Base-by-base conservation (phyloP, 106 monocot genomes). In the Platanthera zijinensis region DNA sequence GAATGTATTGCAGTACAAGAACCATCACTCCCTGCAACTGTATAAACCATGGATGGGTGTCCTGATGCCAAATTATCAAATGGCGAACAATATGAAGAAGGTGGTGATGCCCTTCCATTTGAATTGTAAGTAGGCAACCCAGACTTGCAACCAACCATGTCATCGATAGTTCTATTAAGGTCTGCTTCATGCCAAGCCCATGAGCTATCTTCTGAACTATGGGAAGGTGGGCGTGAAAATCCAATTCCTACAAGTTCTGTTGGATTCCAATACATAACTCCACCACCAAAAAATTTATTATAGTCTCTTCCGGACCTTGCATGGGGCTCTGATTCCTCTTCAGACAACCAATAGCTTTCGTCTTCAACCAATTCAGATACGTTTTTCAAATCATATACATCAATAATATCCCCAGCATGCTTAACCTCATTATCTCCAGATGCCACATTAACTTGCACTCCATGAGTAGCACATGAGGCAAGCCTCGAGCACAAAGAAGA, bases 121-220 rank as follows among this genome's bases (percentile, higher is more conserved):
- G 84, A 52, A 77, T 50, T 81, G 64, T 86, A 90, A 82, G 81
- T 45, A 67, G 89, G 61, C 46, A 92, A 30, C 32, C 80, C 85
- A 84, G 88, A 82, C 72, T 85, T 72, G 39, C 85, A 87, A 50
- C 85, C 89, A 82, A 93, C 82, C 88, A 99, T 92, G 79, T 99
- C 99, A 85, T 99, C 99, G 84, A 99, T 85, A 78, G 90, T 85
- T 84, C 89, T 89, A 67, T 86, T 94, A 8, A 99, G 67, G 80
- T 99, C 99, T 46, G 94, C 99, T 78, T 99, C 99, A 75, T 89
- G 87, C 89, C 99, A 92, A 78, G 94, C 99, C 94, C 91, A 99
- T 6, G 88, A 90, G 51, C 92, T 85, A 78, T 99, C 99, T 84
- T 99, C 99, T 52, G 99, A 99, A 81, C 94, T 93, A 77, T 90